phyloP scores from a whole-genome alignment of 805 yeast genomes.

The Candida boleticola region DNA sequence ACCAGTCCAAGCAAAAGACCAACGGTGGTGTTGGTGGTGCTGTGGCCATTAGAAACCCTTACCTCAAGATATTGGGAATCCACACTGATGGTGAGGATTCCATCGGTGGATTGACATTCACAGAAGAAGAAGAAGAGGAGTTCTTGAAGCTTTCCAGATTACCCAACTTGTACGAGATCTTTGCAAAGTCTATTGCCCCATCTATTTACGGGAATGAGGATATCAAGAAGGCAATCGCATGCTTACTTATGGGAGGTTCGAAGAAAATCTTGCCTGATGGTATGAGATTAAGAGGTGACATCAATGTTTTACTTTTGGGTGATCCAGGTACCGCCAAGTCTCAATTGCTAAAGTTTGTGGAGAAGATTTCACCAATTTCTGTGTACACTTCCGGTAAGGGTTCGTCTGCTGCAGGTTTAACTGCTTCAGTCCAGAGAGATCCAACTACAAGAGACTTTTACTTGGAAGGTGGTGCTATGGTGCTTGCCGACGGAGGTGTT shows the following conservation, averaged over 20 bases:
- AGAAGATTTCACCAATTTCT: constrained; percentile 90
- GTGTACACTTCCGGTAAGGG: constrained; percentile 99
- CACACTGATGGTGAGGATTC: constrained; percentile 77
- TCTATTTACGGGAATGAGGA: constrained; percentile 93
- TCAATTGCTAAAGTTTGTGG: constrained; percentile 91
- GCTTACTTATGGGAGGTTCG: constrained; percentile 92
- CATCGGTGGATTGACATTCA: constrained; percentile 59
- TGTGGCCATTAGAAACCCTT: constrained; percentile 95
- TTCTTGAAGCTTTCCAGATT: constrained; percentile 75
- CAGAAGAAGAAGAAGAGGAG: constrained; percentile 94
- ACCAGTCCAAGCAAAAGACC: constrained; percentile 62
- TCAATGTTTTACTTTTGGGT: constrained; percentile 88
- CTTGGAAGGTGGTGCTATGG: constrained; percentile 99
- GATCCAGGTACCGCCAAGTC: constrained; percentile 99
- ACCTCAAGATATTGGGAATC: constrained; percentile 81
- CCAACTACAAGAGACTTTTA: constrained; percentile 84
- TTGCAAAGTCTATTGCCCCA: constrained; percentile 90
- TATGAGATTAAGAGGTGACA: constrained; percentile 95
- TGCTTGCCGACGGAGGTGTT: constrained; percentile 98
- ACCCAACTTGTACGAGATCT: constrained; percentile 83
- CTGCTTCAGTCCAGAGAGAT: constrained; percentile 96
- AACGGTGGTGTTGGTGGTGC: constrained; percentile 42
- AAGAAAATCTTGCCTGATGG: constrained; percentile 92
- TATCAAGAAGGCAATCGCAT: constrained; percentile 89
- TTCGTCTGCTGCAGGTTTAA: constrained; percentile 98